These are phyloP conservation scores for Pulveroboletus sp. DNA, from an alignment of 768 basidiomycete genomes.

Conservation along the genomic window DNA sequence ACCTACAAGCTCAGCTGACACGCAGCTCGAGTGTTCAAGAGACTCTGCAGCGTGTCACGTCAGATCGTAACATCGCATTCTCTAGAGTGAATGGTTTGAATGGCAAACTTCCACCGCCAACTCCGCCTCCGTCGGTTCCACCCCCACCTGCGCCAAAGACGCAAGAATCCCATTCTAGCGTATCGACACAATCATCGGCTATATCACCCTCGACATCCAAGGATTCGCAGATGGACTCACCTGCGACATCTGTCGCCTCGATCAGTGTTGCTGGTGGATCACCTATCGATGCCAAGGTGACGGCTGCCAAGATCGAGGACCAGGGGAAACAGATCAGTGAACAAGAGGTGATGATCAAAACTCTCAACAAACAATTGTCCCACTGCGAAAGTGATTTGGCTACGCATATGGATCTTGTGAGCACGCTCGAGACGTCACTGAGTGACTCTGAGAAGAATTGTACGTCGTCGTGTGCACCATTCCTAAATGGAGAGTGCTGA, in stretches of 20 bases:
- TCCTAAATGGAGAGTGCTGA: conserved; percentile 3
- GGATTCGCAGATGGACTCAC: conserved; percentile 70
- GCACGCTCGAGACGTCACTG: conserved; percentile 78
- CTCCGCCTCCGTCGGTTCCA: conserved; percentile 76
- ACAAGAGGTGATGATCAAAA: conserved; percentile 90
- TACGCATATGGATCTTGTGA: conserved; percentile 87
- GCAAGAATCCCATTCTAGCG: conserved; percentile 52
- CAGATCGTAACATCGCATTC: conserved; percentile 54
- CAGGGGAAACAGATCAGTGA: conserved; percentile 77
- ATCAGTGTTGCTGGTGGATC: conserved; percentile 34
- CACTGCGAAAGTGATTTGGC: conserved; percentile 92
- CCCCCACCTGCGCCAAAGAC: conserved; percentile 75
- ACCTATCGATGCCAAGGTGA: conserved; percentile 51
- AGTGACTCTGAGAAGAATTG: conserved; percentile 92
- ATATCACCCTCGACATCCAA: conserved; percentile 58
- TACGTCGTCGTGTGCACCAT: conserved; percentile 43
- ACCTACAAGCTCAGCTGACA: conserved; percentile 71
- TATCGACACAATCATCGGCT: conserved; percentile 60
- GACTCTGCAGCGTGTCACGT: conserved; percentile 48
- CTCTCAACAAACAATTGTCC: conserved; percentile 88
- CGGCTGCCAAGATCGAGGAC: conserved; percentile 60
- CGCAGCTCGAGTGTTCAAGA: conserved; percentile 45
- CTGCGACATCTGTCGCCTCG: conserved; percentile 57
- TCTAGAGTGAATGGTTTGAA: conserved; percentile 60
- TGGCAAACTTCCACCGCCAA: conserved; percentile 81